Base-by-base conservation (phyloP, 2,329 filamentous ascomycete genomes). In the Basipetospora sp. region DNA sequence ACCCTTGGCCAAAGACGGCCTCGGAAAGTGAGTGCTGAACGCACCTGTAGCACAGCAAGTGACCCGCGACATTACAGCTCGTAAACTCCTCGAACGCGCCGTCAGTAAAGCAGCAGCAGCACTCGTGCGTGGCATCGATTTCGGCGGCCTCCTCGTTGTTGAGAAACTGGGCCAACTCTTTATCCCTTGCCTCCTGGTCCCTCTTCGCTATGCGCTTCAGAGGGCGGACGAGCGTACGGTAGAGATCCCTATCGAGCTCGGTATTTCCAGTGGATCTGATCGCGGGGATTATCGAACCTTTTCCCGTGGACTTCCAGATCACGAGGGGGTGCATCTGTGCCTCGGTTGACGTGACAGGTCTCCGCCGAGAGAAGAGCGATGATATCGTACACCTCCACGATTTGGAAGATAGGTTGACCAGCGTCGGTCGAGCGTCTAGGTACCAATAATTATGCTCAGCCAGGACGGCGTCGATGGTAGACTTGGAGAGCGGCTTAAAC, bases 1-100 rank as follows among this genome's bases (percentile, higher is more conserved):
- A 94, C 37, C 84, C 84, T 55, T 96, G 90, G 0, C 90, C 90
- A 53, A 93, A 96, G 0, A 96, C 63, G 2, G 87, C 86, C 53
- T 96, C 88, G 35, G 79, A 80, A 42, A 88, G 70, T 9, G 86
- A 79, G 45, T 80, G 75, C 44, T 79, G 78, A 36, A 96, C 77
- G 56, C 90, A 96, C 32, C 73, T 72, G 57, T 87, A 78, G 58
- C 83, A 90, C 39, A 88, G 67, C 51, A 82, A 71, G 57, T 90
- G 83, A 2, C 73, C 76, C 3, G 71, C 66, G 22, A 64, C 57
- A 50, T 71, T 71, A 59, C 83, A 90, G n/a, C 72, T 69, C 0
- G 80, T 74, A 41, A 87, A 69, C 48, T 82, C 73, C 53, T 88
- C 80, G 44, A 87, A 84, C 0, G 78, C 62, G 11, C 67, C 70